Evolutionary conservation across 2,329 filamentous ascomycete genomes (phyloP).

Genomic region (Aspergillus quadricinctus): DNA sequence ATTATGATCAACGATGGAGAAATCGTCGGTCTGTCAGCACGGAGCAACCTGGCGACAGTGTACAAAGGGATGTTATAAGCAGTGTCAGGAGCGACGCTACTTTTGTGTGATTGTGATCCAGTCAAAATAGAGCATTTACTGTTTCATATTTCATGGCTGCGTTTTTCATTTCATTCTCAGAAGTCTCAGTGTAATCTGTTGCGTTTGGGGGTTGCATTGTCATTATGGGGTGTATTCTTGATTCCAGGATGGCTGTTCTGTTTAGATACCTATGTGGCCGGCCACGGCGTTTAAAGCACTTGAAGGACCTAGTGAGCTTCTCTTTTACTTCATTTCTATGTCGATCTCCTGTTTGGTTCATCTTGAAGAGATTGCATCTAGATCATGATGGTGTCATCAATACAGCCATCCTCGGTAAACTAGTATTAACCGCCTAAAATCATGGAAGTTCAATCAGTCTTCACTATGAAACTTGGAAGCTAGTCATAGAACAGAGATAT

Average conservation of each 20-base stretch:
- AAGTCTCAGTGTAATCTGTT: neutral
- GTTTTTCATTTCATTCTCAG: neutral
- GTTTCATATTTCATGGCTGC: neutral
- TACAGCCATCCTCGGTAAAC: neutral
- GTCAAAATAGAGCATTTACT: neutral
- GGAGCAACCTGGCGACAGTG: neutral
- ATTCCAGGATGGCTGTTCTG: neutral
- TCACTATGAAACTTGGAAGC: neutral
- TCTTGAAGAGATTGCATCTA: neutral
- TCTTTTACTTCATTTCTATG: neutral
- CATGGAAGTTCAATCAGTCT: neutral
- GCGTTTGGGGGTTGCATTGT: neutral
- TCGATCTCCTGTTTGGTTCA: neutral
- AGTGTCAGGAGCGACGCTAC: conserved; percentile 26
- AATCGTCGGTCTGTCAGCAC: neutral
- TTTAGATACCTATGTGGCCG: neutral
- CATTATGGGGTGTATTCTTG: neutral
- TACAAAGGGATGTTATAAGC: conserved; percentile 17
- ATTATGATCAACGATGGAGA: conserved; percentile 9
- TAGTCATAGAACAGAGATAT: neutral
- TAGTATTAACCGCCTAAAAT: neutral
- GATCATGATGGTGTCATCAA: neutral
- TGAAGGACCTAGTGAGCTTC: neutral
- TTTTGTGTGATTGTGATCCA: conserved; percentile 22
- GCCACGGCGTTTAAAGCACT: neutral